Conservation (phyloP, 768 basidiomycete species). For the Porphyrellus cyaneotinctus region DNA sequence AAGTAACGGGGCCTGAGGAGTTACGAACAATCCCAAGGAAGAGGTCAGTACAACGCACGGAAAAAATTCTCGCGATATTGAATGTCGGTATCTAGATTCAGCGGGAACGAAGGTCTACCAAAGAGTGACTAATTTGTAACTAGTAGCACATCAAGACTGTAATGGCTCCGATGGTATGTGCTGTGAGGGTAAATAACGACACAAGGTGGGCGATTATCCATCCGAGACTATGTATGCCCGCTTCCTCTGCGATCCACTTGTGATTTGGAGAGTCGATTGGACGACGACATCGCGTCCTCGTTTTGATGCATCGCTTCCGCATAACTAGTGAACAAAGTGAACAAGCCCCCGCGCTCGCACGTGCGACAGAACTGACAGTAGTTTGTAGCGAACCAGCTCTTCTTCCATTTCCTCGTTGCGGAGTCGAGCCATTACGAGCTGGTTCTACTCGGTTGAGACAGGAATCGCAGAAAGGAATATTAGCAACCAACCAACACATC, state of each 20-base stretch:
- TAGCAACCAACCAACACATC: slow-evolving; percentile 53
- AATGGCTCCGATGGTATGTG: slow-evolving; percentile 14
- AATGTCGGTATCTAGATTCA: slow-evolving; percentile 15
- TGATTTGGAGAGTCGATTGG: slow-evolving; percentile 51
- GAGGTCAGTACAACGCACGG: slow-evolving; percentile 50
- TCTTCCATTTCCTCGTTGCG: slow-evolving; percentile 91
- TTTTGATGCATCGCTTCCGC: slow-evolving; percentile 79
- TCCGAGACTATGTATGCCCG: slow-evolving; percentile 7
- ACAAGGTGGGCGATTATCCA: neutral
- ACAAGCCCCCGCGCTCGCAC: neutral
- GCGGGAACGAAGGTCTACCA: slow-evolving; percentile 8
- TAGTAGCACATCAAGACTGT: neutral
- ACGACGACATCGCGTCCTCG: slow-evolving; percentile 64
- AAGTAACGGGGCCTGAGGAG: slow-evolving; percentile 66
- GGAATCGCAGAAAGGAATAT: neutral
- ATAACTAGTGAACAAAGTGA: slow-evolving; percentile 33
- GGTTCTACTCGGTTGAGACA: slow-evolving; percentile 54
- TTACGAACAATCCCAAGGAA: slow-evolving; percentile 64
- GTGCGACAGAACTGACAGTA: slow-evolving; percentile 48
- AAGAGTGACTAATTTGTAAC: slow-evolving; percentile 10
- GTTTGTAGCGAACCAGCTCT: slow-evolving; percentile 91
- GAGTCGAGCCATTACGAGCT: slow-evolving; percentile 84
- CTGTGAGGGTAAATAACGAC: neutral
- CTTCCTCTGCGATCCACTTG: slow-evolving; percentile 18
- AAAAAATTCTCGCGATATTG: neutral